These are phyloP conservation scores for Sugiyamaella xylanicola DNA, from an alignment of 1,139 yeast genomes.

Conservation along the genomic window DNA sequence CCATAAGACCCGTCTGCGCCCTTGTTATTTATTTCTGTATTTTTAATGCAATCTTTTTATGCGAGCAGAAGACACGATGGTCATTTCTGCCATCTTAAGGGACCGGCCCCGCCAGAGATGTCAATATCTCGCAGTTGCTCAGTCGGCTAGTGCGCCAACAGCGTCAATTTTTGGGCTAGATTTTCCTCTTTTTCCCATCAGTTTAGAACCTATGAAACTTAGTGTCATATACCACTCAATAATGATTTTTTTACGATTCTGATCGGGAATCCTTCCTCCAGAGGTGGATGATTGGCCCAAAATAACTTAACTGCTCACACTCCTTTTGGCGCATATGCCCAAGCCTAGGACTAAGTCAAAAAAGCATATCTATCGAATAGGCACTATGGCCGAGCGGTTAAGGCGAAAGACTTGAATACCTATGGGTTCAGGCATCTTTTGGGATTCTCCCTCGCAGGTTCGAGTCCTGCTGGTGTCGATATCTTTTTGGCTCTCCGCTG, in stretches of 20 bases:
- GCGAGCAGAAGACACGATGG: neutral
- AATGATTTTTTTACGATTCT: no score
- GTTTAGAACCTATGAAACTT: no score
- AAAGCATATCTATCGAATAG: neutral
- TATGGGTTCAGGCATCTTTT: conserved; percentile 18
- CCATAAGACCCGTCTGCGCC: neutral
- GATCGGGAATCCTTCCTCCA: no score
- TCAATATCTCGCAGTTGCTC: no score
- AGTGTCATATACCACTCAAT: no score
- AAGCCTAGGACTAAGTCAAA: neutral
- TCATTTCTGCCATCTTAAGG: neutral
- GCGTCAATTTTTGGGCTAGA: no score
- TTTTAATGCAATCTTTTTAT: neutral
- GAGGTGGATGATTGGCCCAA: neutral
- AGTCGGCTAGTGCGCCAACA: no score
- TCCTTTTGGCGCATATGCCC: neutral
- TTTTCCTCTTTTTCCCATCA: no score
- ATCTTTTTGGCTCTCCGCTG: conserved; percentile 16
- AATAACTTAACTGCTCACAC: no score
- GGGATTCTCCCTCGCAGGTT: conserved; percentile 27
- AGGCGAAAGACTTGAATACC: conserved; percentile 31
- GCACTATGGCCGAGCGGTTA: conserved; percentile 32
- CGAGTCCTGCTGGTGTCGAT: conserved; percentile 29
- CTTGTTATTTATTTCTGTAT: neutral
- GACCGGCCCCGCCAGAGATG: no score